Percentiles rank a stretch among this genome's conserved stretches.
Evolutionary conservation across 768 basidiomycete species (phyloP).

Genomic region (Russula ochroleuca): DNA sequence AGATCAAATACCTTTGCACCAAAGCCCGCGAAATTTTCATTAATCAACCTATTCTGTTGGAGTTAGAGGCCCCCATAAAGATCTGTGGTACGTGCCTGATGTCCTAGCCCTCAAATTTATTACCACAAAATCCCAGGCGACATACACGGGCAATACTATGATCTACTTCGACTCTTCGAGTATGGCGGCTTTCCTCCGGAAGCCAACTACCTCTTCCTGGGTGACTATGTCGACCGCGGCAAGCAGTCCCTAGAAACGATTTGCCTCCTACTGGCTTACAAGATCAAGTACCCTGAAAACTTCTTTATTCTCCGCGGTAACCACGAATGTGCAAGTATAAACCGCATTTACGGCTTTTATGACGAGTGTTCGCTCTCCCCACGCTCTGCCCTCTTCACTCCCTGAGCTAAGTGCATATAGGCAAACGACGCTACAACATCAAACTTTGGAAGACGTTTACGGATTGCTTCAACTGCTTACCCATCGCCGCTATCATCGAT

Average conservation of each 20-base stretch:
- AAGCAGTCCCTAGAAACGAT: constrained; percentile 99
- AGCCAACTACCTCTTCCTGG: constrained; percentile 99
- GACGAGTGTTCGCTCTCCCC: constrained; percentile 80
- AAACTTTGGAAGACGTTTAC: constrained; percentile 99
- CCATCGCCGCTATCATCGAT: constrained; percentile 99
- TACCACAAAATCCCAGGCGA: constrained; percentile 57
- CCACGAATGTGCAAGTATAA: constrained; percentile 99
- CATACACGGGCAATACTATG: constrained; percentile 99
- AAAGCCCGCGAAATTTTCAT: constrained; percentile 99
- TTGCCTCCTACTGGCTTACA: constrained; percentile 97
- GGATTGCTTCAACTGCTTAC: constrained; percentile 99
- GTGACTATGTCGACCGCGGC: constrained; percentile 98
- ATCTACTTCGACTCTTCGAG: constrained; percentile 95
- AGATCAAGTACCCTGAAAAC: constrained; percentile 99
- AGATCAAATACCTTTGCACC: constrained; percentile 99
- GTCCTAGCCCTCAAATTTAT: background rate
- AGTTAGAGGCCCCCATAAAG: constrained; percentile 99
- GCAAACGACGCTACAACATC: constrained; percentile 99
- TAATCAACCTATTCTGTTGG: constrained; percentile 95
- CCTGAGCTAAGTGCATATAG: constrained; percentile 41
- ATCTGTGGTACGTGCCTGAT: constrained; percentile 78
- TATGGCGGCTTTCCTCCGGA: constrained; percentile 99
- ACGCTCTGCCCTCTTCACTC: constrained; percentile 2
- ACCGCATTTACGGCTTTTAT: constrained; percentile 99
- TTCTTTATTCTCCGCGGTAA: constrained; percentile 99